Conservation (phyloP, 2,329 filamentous ascomycete genomes). For the Dryadomyces quercus-mongolicae region DNA sequence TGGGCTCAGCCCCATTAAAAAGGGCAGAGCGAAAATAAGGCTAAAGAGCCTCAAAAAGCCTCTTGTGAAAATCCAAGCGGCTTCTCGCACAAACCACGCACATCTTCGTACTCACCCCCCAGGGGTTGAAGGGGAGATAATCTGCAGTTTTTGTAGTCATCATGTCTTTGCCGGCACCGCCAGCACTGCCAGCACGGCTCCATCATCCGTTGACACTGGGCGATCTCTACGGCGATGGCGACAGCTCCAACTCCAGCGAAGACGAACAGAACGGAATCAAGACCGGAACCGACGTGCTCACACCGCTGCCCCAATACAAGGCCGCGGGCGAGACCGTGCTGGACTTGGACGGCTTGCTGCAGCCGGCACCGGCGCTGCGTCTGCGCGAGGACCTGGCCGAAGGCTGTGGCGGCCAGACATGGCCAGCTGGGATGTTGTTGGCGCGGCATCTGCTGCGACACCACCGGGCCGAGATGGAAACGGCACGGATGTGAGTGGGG, state of each 20-base stretch:
- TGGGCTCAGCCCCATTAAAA: too few relatives aligned
- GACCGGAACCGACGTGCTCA: slow-evolving; percentile 29
- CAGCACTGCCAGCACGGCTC: too few relatives aligned
- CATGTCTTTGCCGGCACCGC: too few relatives aligned
- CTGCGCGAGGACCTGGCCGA: slow-evolving; percentile 77
- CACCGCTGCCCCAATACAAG: slow-evolving; percentile 50
- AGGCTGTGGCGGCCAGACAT: slow-evolving; percentile 86
- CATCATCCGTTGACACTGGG: background rate
- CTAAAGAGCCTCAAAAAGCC: too few relatives aligned
- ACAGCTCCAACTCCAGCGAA: slow-evolving; percentile 10
- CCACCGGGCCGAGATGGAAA: slow-evolving; percentile 48
- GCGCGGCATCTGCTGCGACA: slow-evolving; percentile 74
- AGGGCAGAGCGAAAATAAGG: too few relatives aligned
- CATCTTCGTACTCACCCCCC: too few relatives aligned
- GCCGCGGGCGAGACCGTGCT: slow-evolving; percentile 36
- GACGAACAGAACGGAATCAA: background rate
- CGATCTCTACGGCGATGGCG: slow-evolving; percentile 1
- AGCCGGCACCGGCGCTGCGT: slow-evolving; percentile 52
- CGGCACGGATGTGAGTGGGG: slow-evolving; percentile 59
- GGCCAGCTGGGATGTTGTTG: slow-evolving; percentile 87
- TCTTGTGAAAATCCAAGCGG: too few relatives aligned
- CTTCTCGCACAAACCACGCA: too few relatives aligned
- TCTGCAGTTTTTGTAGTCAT: too few relatives aligned
- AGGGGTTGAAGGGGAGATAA: too few relatives aligned
- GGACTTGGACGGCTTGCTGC: slow-evolving; percentile 58